phyloP scores from a whole-genome alignment of 371 early-diverging fungal species.

The Mortierella sp. region DNA sequence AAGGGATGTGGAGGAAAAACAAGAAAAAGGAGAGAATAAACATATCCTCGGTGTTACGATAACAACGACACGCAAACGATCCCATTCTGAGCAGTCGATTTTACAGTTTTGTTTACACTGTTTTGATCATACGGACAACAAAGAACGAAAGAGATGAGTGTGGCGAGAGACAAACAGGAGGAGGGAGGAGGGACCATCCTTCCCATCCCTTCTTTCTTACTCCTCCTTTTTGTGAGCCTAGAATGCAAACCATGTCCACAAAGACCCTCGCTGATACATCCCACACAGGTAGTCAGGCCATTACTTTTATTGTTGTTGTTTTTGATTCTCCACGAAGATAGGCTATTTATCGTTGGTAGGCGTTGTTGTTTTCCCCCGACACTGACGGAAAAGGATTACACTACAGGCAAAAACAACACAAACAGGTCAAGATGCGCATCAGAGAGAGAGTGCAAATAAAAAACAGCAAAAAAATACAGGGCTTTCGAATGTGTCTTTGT shows the following conservation, averaged over 20 bases:
- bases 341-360: not conserved
- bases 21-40: not conserved
- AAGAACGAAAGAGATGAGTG: not conserved
- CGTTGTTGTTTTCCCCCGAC: not conserved
- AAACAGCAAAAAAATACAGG: not conserved
- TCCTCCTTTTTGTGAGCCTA: not conserved
- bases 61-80: slow-evolving; percentile 7
- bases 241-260: not conserved
- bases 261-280: not conserved
- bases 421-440: not conserved
- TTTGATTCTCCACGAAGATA: not conserved
- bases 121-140: slow-evolving; percentile 11
- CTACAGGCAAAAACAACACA: too few species aligned
- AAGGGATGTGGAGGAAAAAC: not conserved
- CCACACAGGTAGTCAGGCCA: not conserved
- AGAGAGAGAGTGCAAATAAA: not conserved
- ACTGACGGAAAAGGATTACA: not conserved
- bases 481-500: not conserved
- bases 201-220: not conserved
- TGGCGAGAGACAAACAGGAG: not conserved
- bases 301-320: not conserved
- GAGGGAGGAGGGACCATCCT: not conserved
- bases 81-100: slow-evolving; percentile 4
- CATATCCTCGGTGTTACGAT: slow-evolving; percentile 12
- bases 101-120: not conserved